phyloP scores from a whole-genome alignment of 768 basidiomycete species.

The Mycena leptocephala region DNA sequence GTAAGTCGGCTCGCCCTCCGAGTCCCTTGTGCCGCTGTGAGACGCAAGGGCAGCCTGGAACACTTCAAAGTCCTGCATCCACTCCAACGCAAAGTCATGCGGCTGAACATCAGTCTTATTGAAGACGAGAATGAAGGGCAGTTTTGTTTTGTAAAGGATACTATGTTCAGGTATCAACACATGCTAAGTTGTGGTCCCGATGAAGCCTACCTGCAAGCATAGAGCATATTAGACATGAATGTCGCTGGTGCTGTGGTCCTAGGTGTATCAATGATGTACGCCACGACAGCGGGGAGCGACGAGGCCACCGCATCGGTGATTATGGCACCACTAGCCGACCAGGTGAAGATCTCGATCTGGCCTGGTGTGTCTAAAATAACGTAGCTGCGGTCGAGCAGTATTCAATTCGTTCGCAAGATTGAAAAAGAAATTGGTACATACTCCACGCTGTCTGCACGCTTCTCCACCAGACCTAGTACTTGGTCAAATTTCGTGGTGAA shows the following conservation, averaged over 20 bases:
- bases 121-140: conserved; percentile 98
- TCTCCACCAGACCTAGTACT: conserved; percentile 92
- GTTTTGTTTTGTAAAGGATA: conserved; percentile 97
- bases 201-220: conserved; percentile 90
- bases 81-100: conserved; percentile 94
- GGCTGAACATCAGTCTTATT: conserved; percentile 97
- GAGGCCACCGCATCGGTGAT: conserved; percentile 98
- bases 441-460: conserved; percentile 91
- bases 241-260: conserved; percentile 95
- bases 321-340: conserved; percentile 99
- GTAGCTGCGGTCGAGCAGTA: conserved; percentile 69
- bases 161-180: conserved; percentile 54
- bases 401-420: conserved; percentile 15
- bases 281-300: conserved; percentile 93
- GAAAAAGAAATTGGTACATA: conserved; percentile 59
- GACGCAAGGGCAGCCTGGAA: conserved; percentile 92
- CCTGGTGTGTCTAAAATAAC: conserved; percentile 98
- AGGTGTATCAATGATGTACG: conserved; percentile 98
- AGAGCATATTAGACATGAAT: conserved; percentile 99
- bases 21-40: conserved; percentile 76
- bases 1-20: conserved; percentile 94
- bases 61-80: conserved; percentile 98
- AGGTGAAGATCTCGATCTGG: conserved; percentile 99
- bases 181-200: not conserved
- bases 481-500: conserved; percentile 99